Percentiles rank a stretch among this genome's conserved stretches.
These are phyloP conservation scores for Juglanconis oblonga DNA, from an alignment of 2,329 filamentous ascomycete genomes.

Conservation along the genomic window DNA sequence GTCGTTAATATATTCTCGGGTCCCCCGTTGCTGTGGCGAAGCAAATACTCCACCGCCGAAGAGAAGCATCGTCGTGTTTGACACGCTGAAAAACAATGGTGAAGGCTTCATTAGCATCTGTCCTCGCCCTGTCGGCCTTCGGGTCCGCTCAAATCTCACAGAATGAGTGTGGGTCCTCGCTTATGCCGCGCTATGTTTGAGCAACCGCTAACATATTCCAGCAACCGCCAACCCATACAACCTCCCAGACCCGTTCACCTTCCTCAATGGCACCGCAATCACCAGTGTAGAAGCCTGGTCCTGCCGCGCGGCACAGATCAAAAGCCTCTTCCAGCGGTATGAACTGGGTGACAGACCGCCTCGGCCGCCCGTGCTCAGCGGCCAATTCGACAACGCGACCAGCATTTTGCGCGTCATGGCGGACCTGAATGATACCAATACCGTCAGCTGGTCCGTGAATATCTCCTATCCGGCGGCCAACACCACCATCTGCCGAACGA, in stretches of 20 bases:
- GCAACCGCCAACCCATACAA: background rate
- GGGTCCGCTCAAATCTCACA: background rate
- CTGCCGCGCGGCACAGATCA: conserved; percentile 41
- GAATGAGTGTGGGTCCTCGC: background rate
- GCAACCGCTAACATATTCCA: background rate
- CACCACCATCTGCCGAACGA: conserved; percentile 23
- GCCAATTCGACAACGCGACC: conserved; percentile 30
- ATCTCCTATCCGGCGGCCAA: conserved; percentile 33
- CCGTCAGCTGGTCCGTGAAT: conserved; percentile 30
- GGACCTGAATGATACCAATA: conserved; percentile 24
- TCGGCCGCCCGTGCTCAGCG: conserved; percentile 32
- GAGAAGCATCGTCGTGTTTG: background rate
- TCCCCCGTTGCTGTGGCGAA: background rate
- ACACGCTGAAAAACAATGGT: background rate
- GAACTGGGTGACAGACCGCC: conserved; percentile 36
- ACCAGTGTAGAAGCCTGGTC: conserved; percentile 36
- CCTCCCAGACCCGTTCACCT: conserved; percentile 39
- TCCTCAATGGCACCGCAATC: conserved; percentile 34
- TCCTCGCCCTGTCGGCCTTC: background rate
- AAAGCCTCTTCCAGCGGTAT: conserved; percentile 31
- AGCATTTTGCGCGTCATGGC: conserved; percentile 31
- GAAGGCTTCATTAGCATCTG: background rate
- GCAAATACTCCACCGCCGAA: background rate
- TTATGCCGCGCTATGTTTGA: background rate
- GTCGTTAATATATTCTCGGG: background rate